Conservation (phyloP, 305 asterid genomes). For the Fraxinus velutina region DNA sequence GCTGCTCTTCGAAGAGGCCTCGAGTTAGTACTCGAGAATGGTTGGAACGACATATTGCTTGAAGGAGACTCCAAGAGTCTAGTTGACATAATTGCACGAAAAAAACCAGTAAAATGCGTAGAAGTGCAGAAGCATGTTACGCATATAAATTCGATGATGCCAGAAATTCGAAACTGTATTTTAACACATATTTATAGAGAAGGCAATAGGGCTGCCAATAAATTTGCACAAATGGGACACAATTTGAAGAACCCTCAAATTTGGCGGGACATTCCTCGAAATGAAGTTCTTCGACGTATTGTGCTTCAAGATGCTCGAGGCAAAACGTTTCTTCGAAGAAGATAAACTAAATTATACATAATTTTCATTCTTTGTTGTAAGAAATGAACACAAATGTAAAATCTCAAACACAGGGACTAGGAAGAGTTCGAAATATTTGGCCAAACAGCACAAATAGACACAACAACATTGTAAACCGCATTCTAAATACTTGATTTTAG, state of each 20-base stretch:
- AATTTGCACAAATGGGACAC: conserved; percentile 70
- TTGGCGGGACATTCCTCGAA: conserved; percentile 56
- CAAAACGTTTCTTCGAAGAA: conserved; percentile 40
- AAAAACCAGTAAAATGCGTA: conserved; percentile 35
- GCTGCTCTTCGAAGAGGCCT: conserved; percentile 66
- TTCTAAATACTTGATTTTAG: background rate
- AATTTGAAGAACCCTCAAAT: conserved; percentile 47
- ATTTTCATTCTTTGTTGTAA: background rate
- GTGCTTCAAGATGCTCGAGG: conserved; percentile 65
- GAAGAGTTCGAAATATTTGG: background rate
- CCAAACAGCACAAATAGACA: background rate
- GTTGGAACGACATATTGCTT: conserved; percentile 57
- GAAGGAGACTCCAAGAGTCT: conserved; percentile 73
- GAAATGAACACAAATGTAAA: background rate
- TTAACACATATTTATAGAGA: conserved; percentile 59
- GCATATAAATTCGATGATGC: conserved; percentile 43
- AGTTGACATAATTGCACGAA: conserved; percentile 44
- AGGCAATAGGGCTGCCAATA: conserved; percentile 73
- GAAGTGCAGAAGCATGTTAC: conserved; percentile 40
- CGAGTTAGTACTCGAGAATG: conserved; percentile 54
- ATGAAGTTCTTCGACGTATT: conserved; percentile 38
- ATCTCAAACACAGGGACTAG: background rate
- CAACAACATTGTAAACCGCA: background rate
- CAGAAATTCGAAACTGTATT: conserved; percentile 38
- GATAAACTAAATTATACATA: conserved; percentile 23